Base-by-base conservation (phyloP, 2,329 filamentous ascomycete genomes). In the Gaeumannomyces tritici region DNA sequence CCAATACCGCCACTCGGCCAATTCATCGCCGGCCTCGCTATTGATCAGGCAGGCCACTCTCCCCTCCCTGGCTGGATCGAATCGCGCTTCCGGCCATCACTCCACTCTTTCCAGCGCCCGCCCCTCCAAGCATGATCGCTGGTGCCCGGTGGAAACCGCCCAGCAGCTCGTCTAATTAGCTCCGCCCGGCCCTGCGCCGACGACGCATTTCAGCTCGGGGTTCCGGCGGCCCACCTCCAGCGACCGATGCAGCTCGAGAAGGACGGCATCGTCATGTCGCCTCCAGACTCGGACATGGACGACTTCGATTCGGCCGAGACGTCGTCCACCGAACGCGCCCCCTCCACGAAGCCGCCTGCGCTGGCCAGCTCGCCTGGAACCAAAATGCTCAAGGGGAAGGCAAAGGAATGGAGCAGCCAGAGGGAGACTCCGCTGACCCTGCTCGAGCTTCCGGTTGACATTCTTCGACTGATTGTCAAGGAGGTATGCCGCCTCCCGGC, bases 391-490 rank as follows among this genome's bases (percentile, higher is more conserved):
- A 84, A 83, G 70, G 73, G 85, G 79, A 74, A 89, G 80, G 70
- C 90, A 76, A 72, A 84, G 80, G 78, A 89, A 87, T 73, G 83
- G 84, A 77, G 89, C 83, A 73, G 84, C 79, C 73, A 89, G 77
- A 79, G 77, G 66, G 80, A 79, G 64, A 78, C 79, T 54, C 85
- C 87, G 28, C 77, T 91, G 64, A 81, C 80, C 47, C 77, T 95
- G 59, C 78, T 95, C 29, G 89, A 93, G 70, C 79, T 95, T 26
- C 90, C 91, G 1, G 79, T 92, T 64, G 91, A 95, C 71, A 82
- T 95, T 26, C 75, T 95, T 56, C 89, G 89, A 67, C 81, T 91
- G 68, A 90, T 95, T 64, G 84, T 93, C 62, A 89, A 89, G 74
- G 88, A 95, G 82, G 89, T 87, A 76, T 71, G 77, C 57, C 26